Percentiles rank a stretch among this genome's conserved stretches.
Conservation (phyloP, 2,329 filamentous ascomycete genomes). For the Dothiorella sarmentorum region DNA sequence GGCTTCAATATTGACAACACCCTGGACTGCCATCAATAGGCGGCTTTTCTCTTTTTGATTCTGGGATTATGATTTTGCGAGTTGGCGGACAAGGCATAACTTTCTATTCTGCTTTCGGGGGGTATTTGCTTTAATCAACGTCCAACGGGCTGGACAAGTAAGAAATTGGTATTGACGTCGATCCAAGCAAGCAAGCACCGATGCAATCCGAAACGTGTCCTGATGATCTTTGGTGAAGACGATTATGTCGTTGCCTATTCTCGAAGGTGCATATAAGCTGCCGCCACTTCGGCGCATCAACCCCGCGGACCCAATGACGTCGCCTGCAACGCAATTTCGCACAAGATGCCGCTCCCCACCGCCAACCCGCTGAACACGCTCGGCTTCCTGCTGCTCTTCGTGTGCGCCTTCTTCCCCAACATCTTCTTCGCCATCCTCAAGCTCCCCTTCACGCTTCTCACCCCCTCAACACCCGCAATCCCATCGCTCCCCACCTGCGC, state of each 20-base stretch:
- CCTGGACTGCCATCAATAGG: neutral
- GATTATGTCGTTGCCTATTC: constrained; percentile 6
- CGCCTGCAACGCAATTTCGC: constrained; percentile 15
- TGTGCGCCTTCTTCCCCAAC: constrained; percentile 49
- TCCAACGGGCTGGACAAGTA: neutral
- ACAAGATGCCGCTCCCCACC: constrained; percentile 22
- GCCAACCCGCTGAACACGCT: constrained; percentile 39
- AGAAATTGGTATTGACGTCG: neutral
- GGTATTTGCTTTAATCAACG: neutral
- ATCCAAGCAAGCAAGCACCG: neutral
- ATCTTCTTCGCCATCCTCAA: constrained; percentile 41
- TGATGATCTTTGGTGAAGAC: neutral
- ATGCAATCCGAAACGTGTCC: constrained; percentile 3
- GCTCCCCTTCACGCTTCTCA: constrained; percentile 37
- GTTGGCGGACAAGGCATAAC: neutral
- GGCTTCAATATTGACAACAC: neutral
- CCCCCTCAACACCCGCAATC: constrained; percentile 24
- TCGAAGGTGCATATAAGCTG: constrained; percentile 3
- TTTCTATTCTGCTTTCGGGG: neutral
- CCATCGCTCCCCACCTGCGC: constrained; percentile 28
- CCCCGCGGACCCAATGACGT: constrained; percentile 15
- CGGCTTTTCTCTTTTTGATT: neutral
- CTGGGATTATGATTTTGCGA: neutral
- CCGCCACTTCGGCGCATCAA: neutral
- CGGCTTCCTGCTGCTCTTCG: constrained; percentile 48